These are phyloP conservation scores for Neobulgaria alba DNA, from an alignment of 2,329 filamentous ascomycete genomes.

Conservation along the genomic window DNA sequence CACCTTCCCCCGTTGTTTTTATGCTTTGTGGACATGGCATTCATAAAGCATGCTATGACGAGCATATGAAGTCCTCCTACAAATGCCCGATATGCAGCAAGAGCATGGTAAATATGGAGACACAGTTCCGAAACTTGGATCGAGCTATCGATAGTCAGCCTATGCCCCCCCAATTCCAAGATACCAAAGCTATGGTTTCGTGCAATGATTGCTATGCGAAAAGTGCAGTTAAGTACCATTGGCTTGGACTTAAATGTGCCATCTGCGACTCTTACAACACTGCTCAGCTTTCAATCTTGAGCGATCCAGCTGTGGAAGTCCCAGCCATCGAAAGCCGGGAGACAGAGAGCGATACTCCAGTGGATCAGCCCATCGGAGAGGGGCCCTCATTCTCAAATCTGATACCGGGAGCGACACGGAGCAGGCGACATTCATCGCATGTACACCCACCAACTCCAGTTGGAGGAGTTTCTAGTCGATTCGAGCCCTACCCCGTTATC, in stretches of 20 bases:
- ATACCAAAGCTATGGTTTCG: conserved; percentile 73
- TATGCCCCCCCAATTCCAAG: conserved; percentile 77
- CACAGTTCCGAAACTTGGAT: conserved; percentile 85
- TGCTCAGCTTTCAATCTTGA: conserved; percentile 53
- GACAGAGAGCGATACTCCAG: conserved; percentile 7
- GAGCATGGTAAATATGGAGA: conserved; percentile 95
- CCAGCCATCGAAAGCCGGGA: conserved; percentile 18
- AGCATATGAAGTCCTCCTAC: conserved; percentile 84
- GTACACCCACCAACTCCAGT: conserved; percentile 10
- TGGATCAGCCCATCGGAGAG: conserved; percentile 14
- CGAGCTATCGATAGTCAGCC: conserved; percentile 80
- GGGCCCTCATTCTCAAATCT: conserved; percentile 5
- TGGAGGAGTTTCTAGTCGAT: conserved; percentile 9
- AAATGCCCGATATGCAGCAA: conserved; percentile 96
- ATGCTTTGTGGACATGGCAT: conserved; percentile 96
- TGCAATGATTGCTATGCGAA: conserved; percentile 94
- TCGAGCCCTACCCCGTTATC: conserved; percentile 20
- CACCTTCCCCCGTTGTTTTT: conserved; percentile 78
- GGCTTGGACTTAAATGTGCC: conserved; percentile 84
- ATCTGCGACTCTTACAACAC: conserved; percentile 65
- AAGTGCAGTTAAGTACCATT: conserved; percentile 82
- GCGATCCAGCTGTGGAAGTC: conserved; percentile 29
- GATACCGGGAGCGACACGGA: conserved; percentile 11
- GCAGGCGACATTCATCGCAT: conserved; percentile 27
- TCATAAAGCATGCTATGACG: conserved; percentile 79